These are phyloP conservation scores for Gymnopilus junonius DNA, from an alignment of 768 basidiomycete genomes.

Conservation along the genomic window DNA sequence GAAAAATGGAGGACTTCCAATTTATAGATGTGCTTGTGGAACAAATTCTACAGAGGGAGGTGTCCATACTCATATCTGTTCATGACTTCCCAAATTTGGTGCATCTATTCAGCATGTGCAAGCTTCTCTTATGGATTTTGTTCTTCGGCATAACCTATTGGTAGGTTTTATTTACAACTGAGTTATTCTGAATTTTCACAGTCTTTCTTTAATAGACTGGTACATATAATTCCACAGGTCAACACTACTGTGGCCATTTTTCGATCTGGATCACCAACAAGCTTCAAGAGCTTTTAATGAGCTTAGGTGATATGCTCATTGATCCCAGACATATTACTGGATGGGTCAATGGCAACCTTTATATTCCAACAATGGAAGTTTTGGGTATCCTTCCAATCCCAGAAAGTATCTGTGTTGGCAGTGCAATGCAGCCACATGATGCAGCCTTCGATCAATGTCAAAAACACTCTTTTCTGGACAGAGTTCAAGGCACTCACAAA, in stretches of 20 bases:
- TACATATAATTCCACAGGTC: conserved; percentile 26
- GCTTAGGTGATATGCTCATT: conserved; percentile 10
- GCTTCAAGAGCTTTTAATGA: conserved; percentile 19
- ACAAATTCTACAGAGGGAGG: conserved; percentile 40
- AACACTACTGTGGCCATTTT: conserved; percentile 24
- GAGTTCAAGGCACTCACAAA: conserved; percentile 27
- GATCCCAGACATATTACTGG: conserved; percentile 6
- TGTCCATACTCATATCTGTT: conserved; percentile 33
- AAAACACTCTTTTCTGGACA: conserved; percentile 23
- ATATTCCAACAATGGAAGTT: conserved; percentile 16
- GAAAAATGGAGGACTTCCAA: conserved; percentile 22
- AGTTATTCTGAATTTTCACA: not conserved
- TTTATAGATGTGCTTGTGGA: conserved; percentile 31
- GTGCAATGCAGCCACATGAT: conserved; percentile 10
- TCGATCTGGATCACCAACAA: conserved; percentile 28
- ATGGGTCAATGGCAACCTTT: conserved; percentile 26
- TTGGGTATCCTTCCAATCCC: conserved; percentile 22
- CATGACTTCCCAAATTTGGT: conserved; percentile 25
- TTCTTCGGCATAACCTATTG: conserved; percentile 31
- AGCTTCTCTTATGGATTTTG: conserved; percentile 27
- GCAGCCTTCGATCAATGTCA: not conserved
- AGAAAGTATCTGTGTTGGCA: not conserved
- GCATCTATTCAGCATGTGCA: conserved; percentile 26
- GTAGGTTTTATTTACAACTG: conserved; percentile 22
- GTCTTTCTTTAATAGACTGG: conserved; percentile 23